Evolutionary conservation across 2,329 filamentous ascomycete genomes (phyloP).

Genomic region (Xylariaceae sp.): DNA sequence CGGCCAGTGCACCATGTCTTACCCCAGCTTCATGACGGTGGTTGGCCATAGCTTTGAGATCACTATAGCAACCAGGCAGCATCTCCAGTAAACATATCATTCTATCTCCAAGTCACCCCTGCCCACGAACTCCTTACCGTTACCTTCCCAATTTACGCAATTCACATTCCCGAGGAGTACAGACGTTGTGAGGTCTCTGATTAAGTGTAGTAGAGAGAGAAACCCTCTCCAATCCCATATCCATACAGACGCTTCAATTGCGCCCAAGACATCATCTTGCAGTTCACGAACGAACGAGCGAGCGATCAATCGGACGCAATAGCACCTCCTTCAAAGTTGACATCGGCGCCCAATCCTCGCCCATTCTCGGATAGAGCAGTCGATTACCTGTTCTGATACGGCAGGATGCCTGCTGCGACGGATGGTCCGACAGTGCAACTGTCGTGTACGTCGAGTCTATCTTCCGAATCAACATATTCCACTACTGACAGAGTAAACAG

Average conservation of each 20-base stretch:
- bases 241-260: background rate
- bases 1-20: too few species aligned
- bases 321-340: too few species aligned
- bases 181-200: background rate
- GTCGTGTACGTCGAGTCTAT: conserved; percentile 20
- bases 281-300: background rate
- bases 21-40: too few species aligned
- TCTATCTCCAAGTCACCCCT: background rate
- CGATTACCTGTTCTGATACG: background rate
- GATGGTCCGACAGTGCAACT: conserved; percentile 22
- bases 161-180: background rate
- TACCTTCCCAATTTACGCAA: background rate
- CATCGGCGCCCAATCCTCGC: too few species aligned
- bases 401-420: conserved; percentile 16
- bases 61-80: background rate
- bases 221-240: background rate
- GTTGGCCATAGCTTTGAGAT: background rate
- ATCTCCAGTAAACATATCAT: background rate
- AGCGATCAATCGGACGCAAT: too few species aligned
- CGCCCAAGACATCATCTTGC: background rate
- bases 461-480: background rate
- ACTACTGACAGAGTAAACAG: conserved; percentile 40
- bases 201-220: background rate
- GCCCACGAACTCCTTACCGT: background rate
- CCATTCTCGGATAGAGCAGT: too few species aligned